Evolutionary conservation across 2,329 filamentous ascomycete species (phyloP).

Genomic region (Trematosphaeria pertusa): DNA sequence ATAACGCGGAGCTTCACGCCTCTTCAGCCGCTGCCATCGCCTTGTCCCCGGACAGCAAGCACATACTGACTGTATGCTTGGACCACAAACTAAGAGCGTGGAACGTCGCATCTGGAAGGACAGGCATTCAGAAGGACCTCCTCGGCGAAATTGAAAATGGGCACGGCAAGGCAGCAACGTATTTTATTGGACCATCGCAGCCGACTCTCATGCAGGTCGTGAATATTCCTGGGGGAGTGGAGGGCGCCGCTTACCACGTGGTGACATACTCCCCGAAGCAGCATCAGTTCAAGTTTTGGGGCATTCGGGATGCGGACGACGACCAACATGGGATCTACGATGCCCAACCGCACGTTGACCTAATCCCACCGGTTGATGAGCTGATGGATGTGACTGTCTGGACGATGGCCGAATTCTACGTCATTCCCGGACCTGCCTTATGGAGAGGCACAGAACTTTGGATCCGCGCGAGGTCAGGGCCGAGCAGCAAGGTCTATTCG

Average conservation of each 20-base stretch:
- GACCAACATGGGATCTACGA: conserved; percentile 70
- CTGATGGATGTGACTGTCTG: conserved; percentile 59
- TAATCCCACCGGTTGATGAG: conserved; percentile 68
- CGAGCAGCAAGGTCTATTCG: conserved; percentile 69
- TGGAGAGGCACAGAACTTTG: conserved; percentile 54
- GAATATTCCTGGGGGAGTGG: conserved; percentile 58
- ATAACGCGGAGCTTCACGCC: conserved; percentile 66
- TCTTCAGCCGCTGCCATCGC: conserved; percentile 69
- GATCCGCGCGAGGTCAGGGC: conserved; percentile 62
- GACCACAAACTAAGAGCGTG: conserved; percentile 90
- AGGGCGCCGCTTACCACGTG: conserved; percentile 64
- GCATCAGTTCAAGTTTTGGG: conserved; percentile 95
- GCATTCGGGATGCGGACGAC: conserved; percentile 68
- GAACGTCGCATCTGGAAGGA: conserved; percentile 82
- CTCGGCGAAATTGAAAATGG: conserved; percentile 65
- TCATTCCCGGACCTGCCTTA: conserved; percentile 45
- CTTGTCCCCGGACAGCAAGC: conserved; percentile 57
- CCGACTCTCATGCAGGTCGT: conserved; percentile 78
- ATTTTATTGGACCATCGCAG: conserved; percentile 80
- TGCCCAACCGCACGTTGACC: conserved; percentile 67
- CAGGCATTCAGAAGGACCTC: conserved; percentile 79
- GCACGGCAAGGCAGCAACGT: conserved; percentile 73
- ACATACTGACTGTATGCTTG: conserved; percentile 80
- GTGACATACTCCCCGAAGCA: conserved; percentile 89
- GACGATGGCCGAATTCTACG: conserved; percentile 57